Percentiles rank a stretch among this genome's conserved stretches.
Evolutionary conservation across 1,284 basidiomycete genomes (phyloP).

Genomic region (Ganoderma multipileum): DNA sequence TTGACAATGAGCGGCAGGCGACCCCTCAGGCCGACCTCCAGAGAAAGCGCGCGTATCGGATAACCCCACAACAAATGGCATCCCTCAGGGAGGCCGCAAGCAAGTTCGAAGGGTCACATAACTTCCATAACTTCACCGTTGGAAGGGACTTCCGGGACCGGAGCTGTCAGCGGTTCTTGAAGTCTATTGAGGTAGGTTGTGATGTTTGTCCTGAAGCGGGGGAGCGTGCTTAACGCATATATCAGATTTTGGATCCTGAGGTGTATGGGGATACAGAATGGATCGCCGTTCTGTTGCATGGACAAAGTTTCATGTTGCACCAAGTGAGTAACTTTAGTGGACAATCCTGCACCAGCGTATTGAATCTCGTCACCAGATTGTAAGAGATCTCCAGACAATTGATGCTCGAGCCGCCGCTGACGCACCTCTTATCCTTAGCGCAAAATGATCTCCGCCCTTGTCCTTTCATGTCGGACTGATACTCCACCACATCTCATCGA

Average conservation of each 20-base stretch:
- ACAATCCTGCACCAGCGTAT: background rate
- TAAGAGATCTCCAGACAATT: slow-evolving; percentile 19
- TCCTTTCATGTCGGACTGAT: slow-evolving; percentile 79
- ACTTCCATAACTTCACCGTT: slow-evolving; percentile 98
- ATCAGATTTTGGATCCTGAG: slow-evolving; percentile 77
- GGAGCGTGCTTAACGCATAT: background rate
- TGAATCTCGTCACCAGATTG: slow-evolving; percentile 33
- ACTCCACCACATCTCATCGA: slow-evolving; percentile 79
- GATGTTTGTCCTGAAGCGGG: slow-evolving; percentile 1
- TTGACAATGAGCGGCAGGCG: slow-evolving; percentile 43
- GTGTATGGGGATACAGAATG: slow-evolving; percentile 94
- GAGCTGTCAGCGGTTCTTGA: slow-evolving; percentile 86
- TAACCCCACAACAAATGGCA: slow-evolving; percentile 59
- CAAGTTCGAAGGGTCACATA: slow-evolving; percentile 85
- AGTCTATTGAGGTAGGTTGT: slow-evolving; percentile 74
- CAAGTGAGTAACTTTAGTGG: slow-evolving; percentile 60
- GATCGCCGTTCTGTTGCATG: slow-evolving; percentile 94
- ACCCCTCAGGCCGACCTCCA: slow-evolving; percentile 60
- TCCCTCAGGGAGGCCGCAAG: slow-evolving; percentile 63
- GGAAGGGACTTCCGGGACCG: slow-evolving; percentile 86
- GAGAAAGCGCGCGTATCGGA: slow-evolving; percentile 76
- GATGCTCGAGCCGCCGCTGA: background rate
- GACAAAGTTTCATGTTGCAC: slow-evolving; percentile 99
- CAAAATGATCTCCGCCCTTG: slow-evolving; percentile 94
- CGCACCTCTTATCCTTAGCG: slow-evolving; percentile 58